Percentiles rank a stretch among this genome's conserved stretches.
Evolutionary conservation across 2,329 filamentous ascomycete genomes (phyloP).

Genomic region (Claviceps sorghi): DNA sequence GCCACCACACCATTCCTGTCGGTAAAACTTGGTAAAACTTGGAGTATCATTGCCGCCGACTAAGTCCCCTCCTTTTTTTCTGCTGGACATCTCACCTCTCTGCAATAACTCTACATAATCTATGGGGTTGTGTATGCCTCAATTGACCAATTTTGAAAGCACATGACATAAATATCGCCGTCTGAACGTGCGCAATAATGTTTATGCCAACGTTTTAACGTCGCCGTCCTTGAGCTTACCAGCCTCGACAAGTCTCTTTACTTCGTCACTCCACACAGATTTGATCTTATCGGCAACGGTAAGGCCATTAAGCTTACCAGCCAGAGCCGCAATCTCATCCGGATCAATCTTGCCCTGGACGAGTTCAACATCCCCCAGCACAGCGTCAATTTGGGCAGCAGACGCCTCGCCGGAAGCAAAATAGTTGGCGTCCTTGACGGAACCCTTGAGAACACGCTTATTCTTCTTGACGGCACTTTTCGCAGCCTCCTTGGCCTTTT

Average conservation of each 20-base stretch:
- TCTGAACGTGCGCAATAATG: no score
- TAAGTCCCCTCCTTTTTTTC: not conserved
- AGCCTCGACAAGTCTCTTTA: slow-evolving; percentile 59
- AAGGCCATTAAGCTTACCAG: slow-evolving; percentile 62
- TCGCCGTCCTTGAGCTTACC: slow-evolving; percentile 82
- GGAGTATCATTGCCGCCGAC: not conserved
- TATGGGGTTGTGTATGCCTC: no score
- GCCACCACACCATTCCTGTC: not conserved
- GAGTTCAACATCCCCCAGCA: slow-evolving; percentile 72
- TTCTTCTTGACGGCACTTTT: slow-evolving; percentile 99
- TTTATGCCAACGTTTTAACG: slow-evolving; percentile 45
- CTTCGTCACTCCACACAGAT: slow-evolving; percentile 63
- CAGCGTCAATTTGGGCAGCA: slow-evolving; percentile 65
- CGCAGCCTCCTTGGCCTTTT: slow-evolving; percentile 97
- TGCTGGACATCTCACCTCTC: not conserved
- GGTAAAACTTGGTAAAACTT: not conserved
- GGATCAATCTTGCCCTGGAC: slow-evolving; percentile 78
- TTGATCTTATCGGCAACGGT: slow-evolving; percentile 79
- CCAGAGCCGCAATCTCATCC: slow-evolving; percentile 77
- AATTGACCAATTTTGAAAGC: not conserved
- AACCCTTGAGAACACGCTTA: slow-evolving; percentile 88
- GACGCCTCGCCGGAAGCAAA: slow-evolving; percentile 60
- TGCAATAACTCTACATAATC: not conserved
- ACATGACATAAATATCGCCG: not conserved
- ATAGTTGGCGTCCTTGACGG: slow-evolving; percentile 97